Evolutionary conservation across 208 protist species (phyloP).

Genomic region (Wallacemonas sp.): DNA sequence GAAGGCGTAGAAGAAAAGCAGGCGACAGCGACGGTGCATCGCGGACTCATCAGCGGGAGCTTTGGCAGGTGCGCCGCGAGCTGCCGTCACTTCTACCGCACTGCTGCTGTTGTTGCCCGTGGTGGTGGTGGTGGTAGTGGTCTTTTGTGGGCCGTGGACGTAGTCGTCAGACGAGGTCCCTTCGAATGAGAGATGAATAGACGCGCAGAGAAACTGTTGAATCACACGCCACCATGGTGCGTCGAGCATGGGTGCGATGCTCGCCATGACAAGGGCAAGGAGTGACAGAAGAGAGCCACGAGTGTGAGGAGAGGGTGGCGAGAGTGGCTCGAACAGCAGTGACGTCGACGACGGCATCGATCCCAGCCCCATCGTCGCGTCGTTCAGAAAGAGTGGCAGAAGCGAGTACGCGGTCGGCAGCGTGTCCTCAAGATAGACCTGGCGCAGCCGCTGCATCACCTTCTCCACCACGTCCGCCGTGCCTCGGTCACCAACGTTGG

Average conservation of each 20-base stretch:
- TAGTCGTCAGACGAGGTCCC: no score
- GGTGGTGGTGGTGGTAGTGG: background rate
- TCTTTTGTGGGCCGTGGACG: no score
- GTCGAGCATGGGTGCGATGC: constrained; percentile 40
- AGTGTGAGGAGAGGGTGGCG: background rate
- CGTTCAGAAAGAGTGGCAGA: constrained; percentile 12
- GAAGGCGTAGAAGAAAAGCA: constrained; percentile 41
- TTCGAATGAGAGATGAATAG: constrained; percentile 7
- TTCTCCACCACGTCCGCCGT: constrained; percentile 1
- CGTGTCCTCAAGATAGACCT: constrained; percentile 1
- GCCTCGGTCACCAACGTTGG: constrained; percentile 24
- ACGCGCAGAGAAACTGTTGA: constrained; percentile 19
- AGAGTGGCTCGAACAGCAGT: constrained; percentile 5
- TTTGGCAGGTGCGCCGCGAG: background rate
- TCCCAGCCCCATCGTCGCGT: background rate
- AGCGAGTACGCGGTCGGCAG: constrained; percentile 43
- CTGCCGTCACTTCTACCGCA: no score
- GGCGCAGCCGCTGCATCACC: background rate
- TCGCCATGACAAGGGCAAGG: constrained; percentile 40
- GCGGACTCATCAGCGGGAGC: background rate
- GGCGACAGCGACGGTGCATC: constrained; percentile 15
- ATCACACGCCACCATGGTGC: constrained; percentile 34
- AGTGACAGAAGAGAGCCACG: constrained; percentile 29
- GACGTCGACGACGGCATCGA: background rate
- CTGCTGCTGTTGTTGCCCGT: no score